Base-by-base conservation (phyloP, 495 filamentous ascomycete species). In the Penicillium flavigenum region DNA sequence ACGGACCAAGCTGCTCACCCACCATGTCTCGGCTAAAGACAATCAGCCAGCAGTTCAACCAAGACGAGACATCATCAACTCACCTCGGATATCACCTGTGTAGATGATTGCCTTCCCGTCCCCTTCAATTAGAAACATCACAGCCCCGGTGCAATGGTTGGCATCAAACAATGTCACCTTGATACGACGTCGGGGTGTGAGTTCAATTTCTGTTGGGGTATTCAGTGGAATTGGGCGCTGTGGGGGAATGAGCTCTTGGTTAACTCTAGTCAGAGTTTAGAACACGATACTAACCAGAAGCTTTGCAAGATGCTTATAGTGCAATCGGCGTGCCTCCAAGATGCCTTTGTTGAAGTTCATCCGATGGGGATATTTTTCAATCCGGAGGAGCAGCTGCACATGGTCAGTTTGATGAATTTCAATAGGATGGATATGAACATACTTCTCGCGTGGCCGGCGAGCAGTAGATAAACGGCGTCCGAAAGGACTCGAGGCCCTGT, bases 61-160 rank as follows among this genome's bases (percentile, higher is more conserved):
- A 3, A 22, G 19, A 20, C 27, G 17, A 55, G 19, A 19, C n/a
- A 2, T 22, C 26, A 10, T 2, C 17, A 20, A 56, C 72, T 82
- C 79, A 79, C 88, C 86, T 67, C 93, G 80, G 42, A 96, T 90
- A 67, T 97, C 92, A n/a, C 92, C 93, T 0, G 92, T 96, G 64
- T 96, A 98, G 1, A 97, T 77, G 14, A 92, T 81, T 8, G 91
- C 86, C 51, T 88, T 92, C 7, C 81, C 82, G 51, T 84, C 69
- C 5, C 84, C 85, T 67, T 97, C 89, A 41, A 97, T 87, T 7
- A 97, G 84, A 65, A 97, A 96, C 91, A 96, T 96, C 27, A 96
- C 92, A 20, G 92, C 86, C 3, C 93, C 93, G 19, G 86, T 76
- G 66, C 93, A 98, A 64, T 97, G 93, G 65, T 98, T 97, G 8